phyloP scores from a whole-genome alignment of 2,329 filamentous ascomycete genomes.

The Penicillium sp. region DNA sequence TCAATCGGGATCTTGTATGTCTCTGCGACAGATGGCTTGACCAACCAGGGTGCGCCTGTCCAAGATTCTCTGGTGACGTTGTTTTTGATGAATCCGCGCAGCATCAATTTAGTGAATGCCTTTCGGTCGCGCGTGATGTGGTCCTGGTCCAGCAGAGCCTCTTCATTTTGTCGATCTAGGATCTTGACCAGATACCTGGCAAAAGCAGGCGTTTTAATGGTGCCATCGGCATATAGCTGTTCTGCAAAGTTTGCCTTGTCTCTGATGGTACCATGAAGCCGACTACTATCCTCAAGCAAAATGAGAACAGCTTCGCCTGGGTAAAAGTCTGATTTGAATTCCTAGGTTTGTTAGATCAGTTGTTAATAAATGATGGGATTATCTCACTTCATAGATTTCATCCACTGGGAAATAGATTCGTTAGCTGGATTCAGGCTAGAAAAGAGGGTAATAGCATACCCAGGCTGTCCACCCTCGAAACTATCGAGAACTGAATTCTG shows the following conservation, averaged over 20 bases:
- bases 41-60: conserved; percentile 95
- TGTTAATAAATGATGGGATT: neutral
- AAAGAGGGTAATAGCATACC: conserved; percentile 34
- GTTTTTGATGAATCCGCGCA: conserved; percentile 92
- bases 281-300: conserved; percentile 65
- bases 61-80: conserved; percentile 88
- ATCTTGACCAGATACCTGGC: conserved; percentile 79
- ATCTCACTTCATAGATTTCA: conserved; percentile 48
- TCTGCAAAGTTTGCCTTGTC: conserved; percentile 78
- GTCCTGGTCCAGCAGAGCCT: conserved; percentile 74
- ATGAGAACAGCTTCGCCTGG: conserved; percentile 82
- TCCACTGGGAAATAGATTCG: conserved; percentile 41
- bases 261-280: conserved; percentile 70
- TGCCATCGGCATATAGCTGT: conserved; percentile 62
- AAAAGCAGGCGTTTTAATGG: conserved; percentile 63
- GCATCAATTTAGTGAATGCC: conserved; percentile 88
- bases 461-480: conserved; percentile 82
- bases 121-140: conserved; percentile 85
- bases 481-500: conserved; percentile 85
- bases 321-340: conserved; percentile 88
- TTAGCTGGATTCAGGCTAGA: conserved; percentile 16
- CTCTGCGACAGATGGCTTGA: conserved; percentile 80
- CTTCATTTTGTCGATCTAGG: conserved; percentile 64
- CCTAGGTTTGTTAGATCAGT: conserved; percentile 33
- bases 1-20: conserved; percentile 84